Evolutionary conservation across 2,329 filamentous ascomycete genomes (phyloP).

Genomic region (Fusarium sp.): DNA sequence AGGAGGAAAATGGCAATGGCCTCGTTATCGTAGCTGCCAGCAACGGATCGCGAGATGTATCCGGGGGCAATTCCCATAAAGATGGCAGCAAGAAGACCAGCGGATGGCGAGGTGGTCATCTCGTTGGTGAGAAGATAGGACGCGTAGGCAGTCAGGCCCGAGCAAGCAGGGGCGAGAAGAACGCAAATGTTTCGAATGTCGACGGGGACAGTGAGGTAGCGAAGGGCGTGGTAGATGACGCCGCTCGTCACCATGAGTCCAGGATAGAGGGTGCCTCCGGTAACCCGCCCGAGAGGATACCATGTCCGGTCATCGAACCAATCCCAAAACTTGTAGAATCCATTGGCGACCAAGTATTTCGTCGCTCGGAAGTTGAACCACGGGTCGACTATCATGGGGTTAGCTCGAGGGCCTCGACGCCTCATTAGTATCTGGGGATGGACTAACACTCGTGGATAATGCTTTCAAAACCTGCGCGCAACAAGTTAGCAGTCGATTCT

Average conservation of each 20-base stretch:
- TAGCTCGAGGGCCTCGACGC: conserved; percentile 39
- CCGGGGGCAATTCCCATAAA: conserved; percentile 99
- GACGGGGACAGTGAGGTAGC: conserved; percentile 88
- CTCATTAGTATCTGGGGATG: conserved; percentile 24
- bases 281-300: conserved; percentile 98
- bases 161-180: conserved; percentile 92
- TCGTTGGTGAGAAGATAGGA: conserved; percentile 96
- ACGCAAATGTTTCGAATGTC: conserved; percentile 99
- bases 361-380: conserved; percentile 99
- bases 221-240: conserved; percentile 93
- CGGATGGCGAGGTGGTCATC: conserved; percentile 95
- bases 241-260: conserved; percentile 99
- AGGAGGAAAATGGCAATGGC: conserved; percentile 99
- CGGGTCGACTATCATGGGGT: conserved; percentile 80
- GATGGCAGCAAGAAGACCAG: conserved; percentile 89
- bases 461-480: conserved; percentile 84
- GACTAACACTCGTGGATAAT: conserved; percentile 99
- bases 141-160: conserved; percentile 91
- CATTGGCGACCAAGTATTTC: conserved; percentile 96
- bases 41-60: conserved; percentile 97
- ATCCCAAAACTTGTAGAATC: conserved; percentile 99
- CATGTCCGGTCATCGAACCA: conserved; percentile 99
- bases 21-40: conserved; percentile 99
- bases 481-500: conserved; percentile 47
- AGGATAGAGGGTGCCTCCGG: conserved; percentile 97